These are phyloP conservation scores for Cyberlindnera mrakii DNA, from an alignment of 805 yeast genomes.

Conservation along the genomic window DNA sequence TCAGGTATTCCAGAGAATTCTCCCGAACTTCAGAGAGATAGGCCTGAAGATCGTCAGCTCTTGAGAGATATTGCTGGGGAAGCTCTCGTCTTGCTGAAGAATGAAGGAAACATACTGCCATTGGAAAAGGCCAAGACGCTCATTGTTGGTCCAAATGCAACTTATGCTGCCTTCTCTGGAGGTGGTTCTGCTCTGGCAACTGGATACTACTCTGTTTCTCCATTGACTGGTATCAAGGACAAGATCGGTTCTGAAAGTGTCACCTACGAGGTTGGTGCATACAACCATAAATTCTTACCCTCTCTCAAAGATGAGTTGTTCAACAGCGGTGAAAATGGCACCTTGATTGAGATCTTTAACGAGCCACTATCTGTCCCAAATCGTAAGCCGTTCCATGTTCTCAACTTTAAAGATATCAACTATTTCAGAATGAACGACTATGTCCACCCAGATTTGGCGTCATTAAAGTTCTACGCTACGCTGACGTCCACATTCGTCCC, in stretches of 20 bases:
- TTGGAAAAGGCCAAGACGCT: slow-evolving; percentile 38
- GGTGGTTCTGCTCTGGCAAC: slow-evolving; percentile 57
- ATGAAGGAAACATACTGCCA: slow-evolving; percentile 43
- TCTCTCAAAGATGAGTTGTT: slow-evolving; percentile 20
- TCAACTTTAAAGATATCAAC: slow-evolving; percentile 14
- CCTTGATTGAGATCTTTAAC: slow-evolving; percentile 18
- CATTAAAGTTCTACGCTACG: slow-evolving; percentile 34
- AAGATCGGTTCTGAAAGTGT: slow-evolving; percentile 18
- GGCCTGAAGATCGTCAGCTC: slow-evolving; percentile 33
- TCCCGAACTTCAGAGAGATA: slow-evolving; percentile 33
- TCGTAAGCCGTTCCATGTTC: slow-evolving; percentile 25
- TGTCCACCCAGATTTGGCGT: slow-evolving; percentile 16
- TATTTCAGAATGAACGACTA: slow-evolving; percentile 23
- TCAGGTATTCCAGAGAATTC: slow-evolving; percentile 37
- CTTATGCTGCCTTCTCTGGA: slow-evolving; percentile 44
- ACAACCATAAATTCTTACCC: slow-evolving; percentile 28
- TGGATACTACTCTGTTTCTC: slow-evolving; percentile 43
- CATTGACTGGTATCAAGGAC: slow-evolving; percentile 38
- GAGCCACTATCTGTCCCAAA: slow-evolving; percentile 12
- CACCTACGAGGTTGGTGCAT: slow-evolving; percentile 29
- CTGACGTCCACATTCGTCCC: slow-evolving; percentile 40
- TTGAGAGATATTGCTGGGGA: slow-evolving; percentile 44
- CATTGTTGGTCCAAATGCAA: slow-evolving; percentile 58
- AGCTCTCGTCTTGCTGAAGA: slow-evolving; percentile 50
- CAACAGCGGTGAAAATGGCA: slow-evolving; percentile 17